Evolutionary conservation across 352 stramenopile species (phyloP).

Genomic region (Phytophthora citrophthora): DNA sequence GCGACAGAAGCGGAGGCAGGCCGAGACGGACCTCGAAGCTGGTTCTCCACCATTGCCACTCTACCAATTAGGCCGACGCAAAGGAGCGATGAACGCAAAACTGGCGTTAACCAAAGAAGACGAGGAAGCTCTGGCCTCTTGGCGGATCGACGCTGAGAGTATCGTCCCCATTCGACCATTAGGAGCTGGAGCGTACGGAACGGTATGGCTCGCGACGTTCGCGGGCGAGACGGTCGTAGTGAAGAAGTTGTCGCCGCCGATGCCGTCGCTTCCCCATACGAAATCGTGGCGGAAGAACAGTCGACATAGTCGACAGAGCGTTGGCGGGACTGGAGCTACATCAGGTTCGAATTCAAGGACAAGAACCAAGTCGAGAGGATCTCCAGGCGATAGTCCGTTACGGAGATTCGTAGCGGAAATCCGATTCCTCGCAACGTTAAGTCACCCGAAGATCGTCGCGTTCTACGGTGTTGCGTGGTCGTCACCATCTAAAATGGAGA

Average conservation of each 20-base stretch:
- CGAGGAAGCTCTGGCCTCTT: constrained; percentile 61
- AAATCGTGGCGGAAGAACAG: constrained; percentile 40
- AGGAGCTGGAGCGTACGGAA: constrained; percentile 46
- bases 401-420: constrained; percentile 73
- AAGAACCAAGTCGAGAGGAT: constrained; percentile 31
- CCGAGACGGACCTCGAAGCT: constrained; percentile 8
- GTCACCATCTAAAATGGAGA: constrained; percentile 16
- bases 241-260: constrained; percentile 52
- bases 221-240: constrained; percentile 51
- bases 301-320: constrained; percentile 27
- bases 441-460: constrained; percentile 80
- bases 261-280: constrained; percentile 34
- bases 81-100: background rate
- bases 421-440: constrained; percentile 59
- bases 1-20: constrained; percentile 5
- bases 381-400: constrained; percentile 15
- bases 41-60: constrained; percentile 5
- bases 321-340: constrained; percentile 8
- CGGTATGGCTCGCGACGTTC: constrained; percentile 63
- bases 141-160: constrained; percentile 50
- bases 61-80: constrained; percentile 15
- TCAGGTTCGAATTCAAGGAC: constrained; percentile 16
- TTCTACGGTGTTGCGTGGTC: constrained; percentile 83
- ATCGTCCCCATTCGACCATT: constrained; percentile 45
- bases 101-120: constrained; percentile 37